Evolutionary conservation across 148 eudicot species (phyloP).

Genomic region (Vaccinium corymbosum): DNA sequence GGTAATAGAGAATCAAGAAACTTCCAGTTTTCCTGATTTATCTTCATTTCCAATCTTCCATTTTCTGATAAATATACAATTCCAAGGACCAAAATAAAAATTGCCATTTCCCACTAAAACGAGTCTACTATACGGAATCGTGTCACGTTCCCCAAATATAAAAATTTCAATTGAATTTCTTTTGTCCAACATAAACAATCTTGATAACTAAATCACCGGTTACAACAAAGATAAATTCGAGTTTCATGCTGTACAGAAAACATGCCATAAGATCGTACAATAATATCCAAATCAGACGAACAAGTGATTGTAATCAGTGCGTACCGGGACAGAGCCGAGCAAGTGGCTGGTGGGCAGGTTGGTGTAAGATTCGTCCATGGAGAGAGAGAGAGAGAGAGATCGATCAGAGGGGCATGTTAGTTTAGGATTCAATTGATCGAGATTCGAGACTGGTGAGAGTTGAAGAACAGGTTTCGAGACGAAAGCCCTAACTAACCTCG

Average conservation of each 20-base stretch:
- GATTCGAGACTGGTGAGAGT: neutral
- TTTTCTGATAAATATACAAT: neutral
- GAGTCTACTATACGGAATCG: neutral
- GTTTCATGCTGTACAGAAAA: neutral
- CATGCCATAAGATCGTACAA: neutral
- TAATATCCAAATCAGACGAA: neutral
- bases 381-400: neutral
- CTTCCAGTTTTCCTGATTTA: neutral
- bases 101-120: neutral
- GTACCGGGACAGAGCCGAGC: slow-evolving; percentile 91
- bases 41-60: neutral
- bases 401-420: neutral
- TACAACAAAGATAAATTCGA: neutral
- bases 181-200: neutral
- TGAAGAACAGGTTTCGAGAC: neutral
- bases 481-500: neutral
- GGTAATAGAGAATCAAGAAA: neutral
- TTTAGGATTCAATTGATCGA: neutral
- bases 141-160: neutral
- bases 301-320: slow-evolving; percentile 8
- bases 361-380: slow-evolving; percentile 57
- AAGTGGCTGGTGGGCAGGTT: slow-evolving; percentile 73
- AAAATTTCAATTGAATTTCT: neutral
- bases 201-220: neutral
- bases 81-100: neutral